A percentile compares a stretch with the other conserved stretches of the same genome.
Conservation (phyloP, 78 protist genomes). For the Dictyostelium citrinum region DNA sequence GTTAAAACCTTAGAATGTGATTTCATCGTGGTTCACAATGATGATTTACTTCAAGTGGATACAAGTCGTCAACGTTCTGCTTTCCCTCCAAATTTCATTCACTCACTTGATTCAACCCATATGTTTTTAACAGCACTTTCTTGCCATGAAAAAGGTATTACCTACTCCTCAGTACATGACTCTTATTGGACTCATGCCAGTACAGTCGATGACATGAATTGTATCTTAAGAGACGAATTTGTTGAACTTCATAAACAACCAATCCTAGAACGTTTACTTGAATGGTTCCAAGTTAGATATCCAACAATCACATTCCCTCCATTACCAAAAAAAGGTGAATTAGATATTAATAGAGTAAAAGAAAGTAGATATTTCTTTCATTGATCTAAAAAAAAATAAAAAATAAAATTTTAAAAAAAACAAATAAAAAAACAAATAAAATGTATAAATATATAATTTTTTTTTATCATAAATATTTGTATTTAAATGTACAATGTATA, state of each 20-base stretch:
- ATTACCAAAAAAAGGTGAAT: slow-evolving; percentile 79
- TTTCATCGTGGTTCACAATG: slow-evolving; percentile 1
- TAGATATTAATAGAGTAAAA: slow-evolving; percentile 76
- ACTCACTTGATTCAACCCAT: slow-evolving; percentile 96
- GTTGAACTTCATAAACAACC: slow-evolving; percentile 85
- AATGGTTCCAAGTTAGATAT: slow-evolving; percentile 15
- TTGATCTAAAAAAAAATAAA: not conserved
- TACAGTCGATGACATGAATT: slow-evolving; percentile 63
- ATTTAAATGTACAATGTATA: no score
- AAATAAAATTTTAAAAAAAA: not conserved
- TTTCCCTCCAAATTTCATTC: slow-evolving; percentile 97
- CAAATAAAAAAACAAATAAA: not conserved
- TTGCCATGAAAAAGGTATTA: slow-evolving; percentile 20
- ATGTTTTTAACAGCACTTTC: slow-evolving; percentile 91
- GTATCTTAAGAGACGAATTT: slow-evolving; percentile 85
- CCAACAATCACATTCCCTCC: slow-evolving; percentile 69
- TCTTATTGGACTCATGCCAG: slow-evolving; percentile 96
- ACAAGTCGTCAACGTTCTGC: slow-evolving; percentile 84
- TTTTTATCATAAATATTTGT: no score
- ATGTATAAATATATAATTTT: no score
- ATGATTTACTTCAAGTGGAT: slow-evolving; percentile 26
- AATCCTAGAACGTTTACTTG: slow-evolving; percentile 52
- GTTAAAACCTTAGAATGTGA: slow-evolving; percentile 4
- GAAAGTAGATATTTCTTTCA: slow-evolving; percentile 85
- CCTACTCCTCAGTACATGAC: slow-evolving; percentile 97